Base-by-base conservation (phyloP, 441 rosid genomes). In the Francoa sonchifolia region DNA sequence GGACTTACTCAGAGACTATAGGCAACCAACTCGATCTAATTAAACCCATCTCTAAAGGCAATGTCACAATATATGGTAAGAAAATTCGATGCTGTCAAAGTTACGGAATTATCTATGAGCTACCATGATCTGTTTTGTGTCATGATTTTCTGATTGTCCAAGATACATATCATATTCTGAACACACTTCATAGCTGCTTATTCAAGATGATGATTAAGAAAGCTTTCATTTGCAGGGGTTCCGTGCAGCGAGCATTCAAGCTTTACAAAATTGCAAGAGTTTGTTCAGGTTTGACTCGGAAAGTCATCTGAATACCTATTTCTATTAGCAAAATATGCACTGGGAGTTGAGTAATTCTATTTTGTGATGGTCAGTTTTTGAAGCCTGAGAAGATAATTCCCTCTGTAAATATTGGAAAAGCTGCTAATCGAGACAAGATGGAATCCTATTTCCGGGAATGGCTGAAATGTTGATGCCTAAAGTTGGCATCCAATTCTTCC, bases 181-280 rank as follows among this genome's bases (percentile, higher is more conserved):
- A n/a, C n/a, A n/a, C n/a, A n/a, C n/a, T n/a, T n/a, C n/a, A n/a
- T n/a, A n/a, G n/a, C n/a, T n/a, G 14, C 19, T 29, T 52, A 52
- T 11, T 48, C 31, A 50, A 42, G 43, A 39, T 49, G 38, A 9
- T 33, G 29, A 19, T 39, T 6, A n/a, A 23, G 18, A 29, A 33
- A 31, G 41, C 39, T 37, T 43, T 13, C 1, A 30, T 23, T 22
- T 47, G 19, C 70, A 79, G 95, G 95, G 33, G 87, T 79, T 61
- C 95, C 95, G 19, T 84, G 71, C 48, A 84, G 87, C 41, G 90
- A 84, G 68, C 95, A 77, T 61, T 79, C 90, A n/a, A 80, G 95
- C 65, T 84, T 74, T 61, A 75, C 76, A 40, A 87, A 79, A 54
- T 60, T 79, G 52, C 63, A 44, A 55, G 82, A 77, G 55, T 84